phyloP scores from a whole-genome alignment of 176 grass and related monocot species.

The Areca catechu region DNA sequence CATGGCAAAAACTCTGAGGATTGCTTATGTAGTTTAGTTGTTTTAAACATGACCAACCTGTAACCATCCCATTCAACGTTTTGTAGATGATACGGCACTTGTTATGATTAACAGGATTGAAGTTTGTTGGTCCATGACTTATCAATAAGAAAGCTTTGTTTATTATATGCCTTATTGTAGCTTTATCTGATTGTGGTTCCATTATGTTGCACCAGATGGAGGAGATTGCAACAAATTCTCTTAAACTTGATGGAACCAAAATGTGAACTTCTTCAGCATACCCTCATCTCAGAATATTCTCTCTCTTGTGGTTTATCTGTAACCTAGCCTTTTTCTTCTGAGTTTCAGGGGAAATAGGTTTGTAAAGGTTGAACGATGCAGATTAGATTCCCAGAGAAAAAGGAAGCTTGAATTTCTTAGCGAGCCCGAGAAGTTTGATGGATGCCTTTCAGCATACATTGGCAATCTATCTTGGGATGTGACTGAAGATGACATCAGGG shows the following conservation, averaged over 20 bases:
- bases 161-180: too few relatives aligned
- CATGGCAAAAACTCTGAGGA: too few relatives aligned
- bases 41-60: too few relatives aligned
- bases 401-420: slow-evolving; percentile 42
- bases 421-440: slow-evolving; percentile 65
- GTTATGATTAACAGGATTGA: too few relatives aligned
- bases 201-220: slow-evolving; percentile 24
- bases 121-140: too few relatives aligned
- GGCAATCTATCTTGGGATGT: slow-evolving; percentile 80
- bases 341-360: slow-evolving; percentile 45
- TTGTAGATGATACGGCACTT: too few relatives aligned
- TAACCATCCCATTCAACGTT: too few relatives aligned
- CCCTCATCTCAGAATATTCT: background rate
- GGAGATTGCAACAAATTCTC: slow-evolving; percentile 40
- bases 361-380: slow-evolving; percentile 68
- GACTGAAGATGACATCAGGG: slow-evolving; percentile 46
- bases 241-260: slow-evolving; percentile 64
- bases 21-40: too few relatives aligned
- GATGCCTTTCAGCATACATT: slow-evolving; percentile 70
- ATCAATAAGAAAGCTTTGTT: too few relatives aligned
- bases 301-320: background rate
- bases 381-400: slow-evolving; percentile 46
- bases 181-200: slow-evolving; percentile 8
- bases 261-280: slow-evolving; percentile 30
- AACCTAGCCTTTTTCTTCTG: background rate